A percentile compares a stretch with the other conserved stretches of the same genome.
Conservation (phyloP, 2,329 filamentous ascomycete species). For the Colletotrichum lini region DNA sequence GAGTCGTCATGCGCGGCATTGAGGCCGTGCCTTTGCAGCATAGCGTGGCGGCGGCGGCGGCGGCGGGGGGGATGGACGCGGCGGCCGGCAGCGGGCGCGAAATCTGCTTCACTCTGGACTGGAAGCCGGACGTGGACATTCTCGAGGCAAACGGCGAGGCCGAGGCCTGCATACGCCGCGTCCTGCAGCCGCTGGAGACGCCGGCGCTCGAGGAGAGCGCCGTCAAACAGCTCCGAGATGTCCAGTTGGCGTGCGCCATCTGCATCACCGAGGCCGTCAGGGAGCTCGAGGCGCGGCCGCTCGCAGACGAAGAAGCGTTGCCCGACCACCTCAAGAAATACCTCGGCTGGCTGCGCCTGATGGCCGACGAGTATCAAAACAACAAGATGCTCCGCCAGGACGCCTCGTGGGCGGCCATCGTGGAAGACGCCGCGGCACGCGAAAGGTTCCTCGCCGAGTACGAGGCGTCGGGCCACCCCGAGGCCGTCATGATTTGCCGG, state of each 20-base stretch:
- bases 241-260: conserved; percentile 22
- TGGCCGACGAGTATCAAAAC: neutral
- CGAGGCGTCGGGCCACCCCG: conserved; percentile 15
- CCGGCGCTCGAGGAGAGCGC: conserved; percentile 6
- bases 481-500: conserved; percentile 19
- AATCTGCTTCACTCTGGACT: conserved; percentile 24
- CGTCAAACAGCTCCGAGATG: conserved; percentile 13
- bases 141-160: conserved; percentile 21
- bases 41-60: neutral
- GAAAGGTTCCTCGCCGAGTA: conserved; percentile 22
- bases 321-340: neutral
- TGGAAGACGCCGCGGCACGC: conserved; percentile 16
- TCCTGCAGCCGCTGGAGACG: neutral
- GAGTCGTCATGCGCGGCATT: neutral
- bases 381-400: neutral
- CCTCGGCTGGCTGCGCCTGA: neutral
- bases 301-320: conserved; percentile 12
- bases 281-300: conserved; percentile 16
- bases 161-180: conserved; percentile 6
- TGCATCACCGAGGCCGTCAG: conserved; percentile 23
- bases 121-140: conserved; percentile 26
- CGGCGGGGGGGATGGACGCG: too few species aligned
- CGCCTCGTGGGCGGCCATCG: neutral
- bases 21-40: neutral
- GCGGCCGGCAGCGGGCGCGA: conserved; percentile 12